Conservation (phyloP, 2,329 filamentous ascomycete genomes). For the Penicillium oxalicum region DNA sequence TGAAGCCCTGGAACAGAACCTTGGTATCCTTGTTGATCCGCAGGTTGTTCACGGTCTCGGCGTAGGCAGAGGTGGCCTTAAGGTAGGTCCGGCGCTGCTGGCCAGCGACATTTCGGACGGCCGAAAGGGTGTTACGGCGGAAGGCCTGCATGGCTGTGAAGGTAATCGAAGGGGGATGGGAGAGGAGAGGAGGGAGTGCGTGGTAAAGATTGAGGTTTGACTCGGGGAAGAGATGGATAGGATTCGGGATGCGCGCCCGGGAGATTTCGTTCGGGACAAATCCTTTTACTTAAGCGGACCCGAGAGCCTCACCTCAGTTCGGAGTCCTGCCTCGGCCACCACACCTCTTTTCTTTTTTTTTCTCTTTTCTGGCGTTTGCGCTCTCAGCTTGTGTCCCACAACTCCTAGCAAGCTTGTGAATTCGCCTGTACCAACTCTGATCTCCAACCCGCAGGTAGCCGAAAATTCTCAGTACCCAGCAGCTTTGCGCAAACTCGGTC, state of each 20-base stretch:
- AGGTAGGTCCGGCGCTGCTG: conserved; percentile 68
- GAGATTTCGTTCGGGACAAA: conserved; percentile 33
- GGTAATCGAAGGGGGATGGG: conserved; percentile 14
- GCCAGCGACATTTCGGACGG: conserved; percentile 57
- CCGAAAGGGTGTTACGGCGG: conserved; percentile 65
- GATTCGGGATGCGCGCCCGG: conserved; percentile 26
- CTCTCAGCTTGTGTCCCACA: too few relatives aligned
- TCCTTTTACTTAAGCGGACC: conserved; percentile 32
- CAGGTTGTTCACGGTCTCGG: conserved; percentile 73
- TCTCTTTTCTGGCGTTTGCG: not conserved
- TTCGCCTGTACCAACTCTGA: not conserved
- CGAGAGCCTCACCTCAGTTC: conserved; percentile 21
- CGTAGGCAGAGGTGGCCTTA: conserved; percentile 63
- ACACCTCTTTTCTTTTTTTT: conserved; percentile 23
- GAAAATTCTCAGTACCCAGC: not conserved
- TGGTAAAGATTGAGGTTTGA: conserved; percentile 11
- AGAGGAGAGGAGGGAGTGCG: conserved; percentile 13
- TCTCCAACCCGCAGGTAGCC: not conserved
- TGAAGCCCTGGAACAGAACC: conserved; percentile 96
- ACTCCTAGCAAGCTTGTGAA: conserved; percentile 9
- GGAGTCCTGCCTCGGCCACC: conserved; percentile 22
- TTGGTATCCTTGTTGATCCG: conserved; percentile 90
- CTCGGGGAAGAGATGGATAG: conserved; percentile 18
- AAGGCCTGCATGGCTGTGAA: conserved; percentile 69
- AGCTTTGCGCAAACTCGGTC: not conserved